Evolutionary conservation across 371 early-diverging fungal genomes (phyloP).

Genomic region (Mucor plumbeus): DNA sequence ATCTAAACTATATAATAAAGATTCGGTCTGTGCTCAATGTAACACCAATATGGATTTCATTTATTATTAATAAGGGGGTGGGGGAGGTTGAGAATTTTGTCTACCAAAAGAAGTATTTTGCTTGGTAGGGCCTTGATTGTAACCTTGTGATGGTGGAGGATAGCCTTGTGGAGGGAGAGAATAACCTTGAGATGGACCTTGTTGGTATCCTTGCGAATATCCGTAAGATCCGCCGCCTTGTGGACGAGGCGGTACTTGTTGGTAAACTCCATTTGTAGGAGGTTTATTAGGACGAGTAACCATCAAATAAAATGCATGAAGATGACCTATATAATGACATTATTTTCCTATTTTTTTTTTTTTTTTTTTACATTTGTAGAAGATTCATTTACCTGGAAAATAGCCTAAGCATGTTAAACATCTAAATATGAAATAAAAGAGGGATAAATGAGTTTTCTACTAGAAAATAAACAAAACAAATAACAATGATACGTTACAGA

Average conservation of each 20-base stretch:
- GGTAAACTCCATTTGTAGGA: not conserved
- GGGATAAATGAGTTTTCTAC: not conserved
- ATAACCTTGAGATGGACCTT: not conserved
- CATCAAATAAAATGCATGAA: constrained; percentile 36
- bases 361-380: not conserved
- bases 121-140: not conserved
- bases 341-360: not conserved
- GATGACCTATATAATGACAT: constrained; percentile 18
- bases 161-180: not conserved
- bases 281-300: constrained; percentile 16
- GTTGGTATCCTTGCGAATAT: not conserved
- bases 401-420: constrained; percentile 29
- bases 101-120: not conserved
- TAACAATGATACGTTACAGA: constrained; percentile 21
- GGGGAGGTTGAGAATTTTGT: not conserved
- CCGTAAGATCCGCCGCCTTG: not conserved
- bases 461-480: not conserved
- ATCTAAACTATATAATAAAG: not conserved
- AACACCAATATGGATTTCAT: constrained; percentile 1
- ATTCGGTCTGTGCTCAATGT: constrained; percentile 12
- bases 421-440: constrained; percentile 7
- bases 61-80: constrained; percentile 3
- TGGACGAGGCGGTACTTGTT: not conserved
- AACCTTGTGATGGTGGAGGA: not conserved
- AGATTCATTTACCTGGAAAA: constrained; percentile 21